Percentiles rank a stretch among this genome's conserved stretches.
Conservation (phyloP, 208 protist species). For the Crithidia thermophila region DNA sequence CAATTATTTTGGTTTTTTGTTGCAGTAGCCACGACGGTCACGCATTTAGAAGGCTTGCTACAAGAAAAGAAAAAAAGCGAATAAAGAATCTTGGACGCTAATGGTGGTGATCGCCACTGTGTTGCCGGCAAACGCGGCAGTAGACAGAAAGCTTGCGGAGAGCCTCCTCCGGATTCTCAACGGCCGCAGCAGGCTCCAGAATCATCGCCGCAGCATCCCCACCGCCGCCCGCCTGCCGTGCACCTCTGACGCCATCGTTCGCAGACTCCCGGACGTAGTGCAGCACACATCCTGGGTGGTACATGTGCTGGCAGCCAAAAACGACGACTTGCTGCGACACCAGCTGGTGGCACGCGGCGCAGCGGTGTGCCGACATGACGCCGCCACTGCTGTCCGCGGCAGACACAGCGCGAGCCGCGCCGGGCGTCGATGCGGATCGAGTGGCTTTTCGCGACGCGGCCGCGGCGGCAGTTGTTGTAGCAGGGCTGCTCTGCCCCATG, state of each 20-base stretch:
- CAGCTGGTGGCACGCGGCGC: conserved; percentile 23
- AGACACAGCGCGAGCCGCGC: too few species aligned
- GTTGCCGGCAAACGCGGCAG: conserved; percentile 24
- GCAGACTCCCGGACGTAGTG: conserved; percentile 28
- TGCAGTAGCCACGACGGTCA: too few species aligned
- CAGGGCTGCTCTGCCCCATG: conserved; percentile 27
- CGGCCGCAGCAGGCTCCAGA: not conserved
- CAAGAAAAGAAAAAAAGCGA: conserved; percentile 12
- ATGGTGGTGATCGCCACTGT: conserved; percentile 17
- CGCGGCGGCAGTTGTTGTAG: not conserved
- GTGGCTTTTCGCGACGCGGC: too few species aligned
- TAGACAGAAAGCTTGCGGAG: conserved; percentile 24
- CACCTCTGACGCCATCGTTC: not conserved
- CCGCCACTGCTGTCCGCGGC: not conserved
- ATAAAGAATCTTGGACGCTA: conserved; percentile 2
- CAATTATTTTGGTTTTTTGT: too few species aligned
- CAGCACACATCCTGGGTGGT: conserved; percentile 63
- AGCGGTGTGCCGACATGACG: conserved; percentile 13
- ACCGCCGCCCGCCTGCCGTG: not conserved
- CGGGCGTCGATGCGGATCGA: not conserved
- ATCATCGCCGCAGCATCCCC: not conserved
- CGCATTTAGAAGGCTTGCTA: not conserved
- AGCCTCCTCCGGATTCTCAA: conserved; percentile 5
- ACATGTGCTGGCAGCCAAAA: conserved; percentile 68
- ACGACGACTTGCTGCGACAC: conserved; percentile 35